Base-by-base conservation (phyloP, 805 yeast genomes). In the Wickerhamomyces bovis region DNA sequence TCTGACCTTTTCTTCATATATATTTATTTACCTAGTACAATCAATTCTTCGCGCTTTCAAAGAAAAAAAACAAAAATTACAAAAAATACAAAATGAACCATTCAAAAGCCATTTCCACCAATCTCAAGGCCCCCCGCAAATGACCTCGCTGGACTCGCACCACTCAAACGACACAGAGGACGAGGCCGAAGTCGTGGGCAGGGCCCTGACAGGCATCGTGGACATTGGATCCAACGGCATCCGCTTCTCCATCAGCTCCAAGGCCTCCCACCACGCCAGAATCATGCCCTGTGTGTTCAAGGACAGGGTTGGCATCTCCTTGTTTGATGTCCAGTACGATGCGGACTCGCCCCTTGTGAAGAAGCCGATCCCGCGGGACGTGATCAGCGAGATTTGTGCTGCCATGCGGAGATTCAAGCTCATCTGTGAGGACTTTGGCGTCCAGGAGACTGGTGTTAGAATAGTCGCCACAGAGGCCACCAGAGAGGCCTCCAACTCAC, bases 171-270 rank as follows among this genome's bases (percentile, higher is more conserved):
- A 57, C 39, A 55, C 59, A 46, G 71, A 68, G 43, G 69, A 69
- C 39, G 83, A 77, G 55, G 77, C 81, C 1, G 78, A 76, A 16
- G 73, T 78, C 3, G 81, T 78, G 10, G 81, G 80, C 2, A 66
- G 82, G 53, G 76, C 81, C 6, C 59, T 80, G 30, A 72, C 77
- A 16, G 89, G 83, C 9, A 78, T 85, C 41, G 89, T 83, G 3
- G 90, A 85, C 61, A 81, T 85, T 19, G 92, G 90, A 9, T 81
- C 90, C 18, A 82, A 83, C 58, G 90, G 88, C 35, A 75, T 85
- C 41, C 68, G 90, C 44, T 83, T 85, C 58, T 78, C 86, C 38
- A 83, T 85, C 38, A 79, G 88, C 16, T 82, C 89, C 2, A 72
- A 77, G 42, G 83, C 85, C 3, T 70, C 83, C 1, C 81, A 77